Percentiles rank a stretch among this genome's conserved stretches.
phyloP scores from a whole-genome alignment of 1,284 basidiomycete species.

The Rhodotorula mucilaginosa region DNA sequence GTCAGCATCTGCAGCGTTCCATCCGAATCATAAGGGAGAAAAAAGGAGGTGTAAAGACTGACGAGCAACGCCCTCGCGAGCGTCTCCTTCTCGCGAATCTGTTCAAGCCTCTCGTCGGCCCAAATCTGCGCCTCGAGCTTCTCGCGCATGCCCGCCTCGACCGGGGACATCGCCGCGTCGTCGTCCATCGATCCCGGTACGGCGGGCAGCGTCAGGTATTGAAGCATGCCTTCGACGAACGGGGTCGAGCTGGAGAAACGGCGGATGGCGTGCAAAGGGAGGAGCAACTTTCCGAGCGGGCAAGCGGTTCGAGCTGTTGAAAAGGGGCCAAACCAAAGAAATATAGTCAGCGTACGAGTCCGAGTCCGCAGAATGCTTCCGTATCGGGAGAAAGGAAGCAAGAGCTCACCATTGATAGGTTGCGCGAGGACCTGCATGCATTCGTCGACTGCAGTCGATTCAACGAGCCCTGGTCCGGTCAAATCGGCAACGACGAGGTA shows the following conservation, averaged over 20 bases:
- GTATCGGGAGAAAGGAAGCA: no score
- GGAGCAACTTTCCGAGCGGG: slow-evolving; percentile 2
- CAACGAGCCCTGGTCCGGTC: neutral
- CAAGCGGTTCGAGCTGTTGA: slow-evolving; percentile 1
- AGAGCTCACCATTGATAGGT: neutral
- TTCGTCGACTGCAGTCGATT: neutral
- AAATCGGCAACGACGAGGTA: slow-evolving; percentile 8
- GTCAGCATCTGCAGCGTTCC: neutral
- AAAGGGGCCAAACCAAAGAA: no score
- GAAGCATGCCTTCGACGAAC: neutral
- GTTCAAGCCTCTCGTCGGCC: slow-evolving; percentile 1
- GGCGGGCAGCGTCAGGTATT: neutral
- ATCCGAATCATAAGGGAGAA: neutral
- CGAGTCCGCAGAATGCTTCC: no score
- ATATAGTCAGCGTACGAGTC: neutral
- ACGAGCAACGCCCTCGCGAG: slow-evolving; percentile 12
- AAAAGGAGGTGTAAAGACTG: neutral
- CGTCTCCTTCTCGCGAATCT: slow-evolving; percentile 7
- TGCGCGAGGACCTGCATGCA: neutral
- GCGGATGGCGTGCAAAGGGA: slow-evolving; percentile 8
- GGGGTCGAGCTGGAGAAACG: neutral
- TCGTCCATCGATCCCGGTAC: neutral
- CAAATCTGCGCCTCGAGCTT: neutral
- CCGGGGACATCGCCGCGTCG: neutral
- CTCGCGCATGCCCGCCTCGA: neutral